Evolutionary conservation across 441 rosid genomes (phyloP), one percentile per base, ranked within the genome.

Genomic region (Populus hybrid): DNA sequence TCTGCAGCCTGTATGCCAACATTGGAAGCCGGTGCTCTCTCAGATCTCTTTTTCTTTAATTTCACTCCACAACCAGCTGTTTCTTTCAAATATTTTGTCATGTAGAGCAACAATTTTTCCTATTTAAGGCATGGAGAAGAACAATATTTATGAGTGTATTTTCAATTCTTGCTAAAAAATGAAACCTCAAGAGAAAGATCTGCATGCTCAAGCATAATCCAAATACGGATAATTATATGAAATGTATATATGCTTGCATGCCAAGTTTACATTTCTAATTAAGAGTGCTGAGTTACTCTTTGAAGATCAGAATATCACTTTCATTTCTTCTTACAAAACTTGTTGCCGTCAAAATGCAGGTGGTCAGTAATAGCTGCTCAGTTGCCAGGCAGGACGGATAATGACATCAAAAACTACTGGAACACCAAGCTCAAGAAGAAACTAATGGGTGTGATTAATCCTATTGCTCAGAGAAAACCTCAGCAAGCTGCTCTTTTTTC

Each of bases 361-460:
- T 95, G 99, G 99, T 95, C 99, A 78, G 86, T 93, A 67, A 93
- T 95, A 81, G 99, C 99, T 80, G 93, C 95, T 57, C 97, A 95
- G 79, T 85, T 95, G 75, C 96, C 93, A 72, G 99, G 99, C 20
- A 90, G 99, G 79, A 95, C 99, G 34, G 99, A 95, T 74, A 95
- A 95, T 81, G 98, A 95, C 79, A 91, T 93, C 59, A 95, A 95
- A 81, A 95, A 95, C 85, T 92, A 95, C 83, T 95, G 99, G 99
- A 95, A 95, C 89, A 95, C 99, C 59, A 95, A 91, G 90, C 94
- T 95, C 24, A 95, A 92, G 92, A 95, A 90, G 94, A 95, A 95
- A 77, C 87, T 95, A 50, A 79, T 89, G 87, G 84, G 79, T 67
- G 80, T 79, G 77, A 78, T 73, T 6, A 28, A 36, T n/a, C 69